phyloP scores from a whole-genome alignment of 1,284 basidiomycete genomes.

The Cerrena zonata region DNA sequence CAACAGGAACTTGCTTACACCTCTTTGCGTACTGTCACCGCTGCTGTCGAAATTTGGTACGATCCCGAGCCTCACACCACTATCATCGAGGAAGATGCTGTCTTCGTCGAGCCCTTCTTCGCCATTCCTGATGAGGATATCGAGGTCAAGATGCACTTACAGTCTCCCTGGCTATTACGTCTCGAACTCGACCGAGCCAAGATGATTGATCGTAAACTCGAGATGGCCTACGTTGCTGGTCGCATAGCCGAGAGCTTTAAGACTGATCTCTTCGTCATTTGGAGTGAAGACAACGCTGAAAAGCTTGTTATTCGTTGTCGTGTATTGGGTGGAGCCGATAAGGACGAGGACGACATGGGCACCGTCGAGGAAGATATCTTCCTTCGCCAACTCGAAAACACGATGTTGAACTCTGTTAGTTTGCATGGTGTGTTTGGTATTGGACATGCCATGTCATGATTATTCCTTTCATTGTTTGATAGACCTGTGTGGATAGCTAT shows the following conservation, averaged over 20 bases:
- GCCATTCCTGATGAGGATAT: conserved; percentile 98
- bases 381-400: conserved; percentile 91
- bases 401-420: conserved; percentile 93
- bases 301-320: conserved; percentile 97
- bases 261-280: conserved; percentile 95
- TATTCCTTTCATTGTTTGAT: conserved; percentile 80
- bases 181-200: conserved; percentile 94
- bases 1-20: conserved; percentile 93
- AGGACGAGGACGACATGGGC: conserved; percentile 79
- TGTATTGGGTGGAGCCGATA: conserved; percentile 83
- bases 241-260: conserved; percentile 94
- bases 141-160: conserved; percentile 82
- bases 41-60: conserved; percentile 96
- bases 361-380: conserved; percentile 91
- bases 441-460: conserved; percentile 83
- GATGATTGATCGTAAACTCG: conserved; percentile 95
- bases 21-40: conserved; percentile 89
- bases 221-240: conserved; percentile 92
- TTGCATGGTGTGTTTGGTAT: conserved; percentile 91
- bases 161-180: conserved; percentile 96
- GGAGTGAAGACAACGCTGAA: conserved; percentile 97
- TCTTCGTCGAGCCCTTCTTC: conserved; percentile 99
- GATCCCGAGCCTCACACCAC: conserved; percentile 91
- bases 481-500: neutral
- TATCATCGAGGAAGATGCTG: conserved; percentile 91